phyloP scores from a whole-genome alignment of 2,329 filamentous ascomycete genomes.

The Pseudocercospora ulei region DNA sequence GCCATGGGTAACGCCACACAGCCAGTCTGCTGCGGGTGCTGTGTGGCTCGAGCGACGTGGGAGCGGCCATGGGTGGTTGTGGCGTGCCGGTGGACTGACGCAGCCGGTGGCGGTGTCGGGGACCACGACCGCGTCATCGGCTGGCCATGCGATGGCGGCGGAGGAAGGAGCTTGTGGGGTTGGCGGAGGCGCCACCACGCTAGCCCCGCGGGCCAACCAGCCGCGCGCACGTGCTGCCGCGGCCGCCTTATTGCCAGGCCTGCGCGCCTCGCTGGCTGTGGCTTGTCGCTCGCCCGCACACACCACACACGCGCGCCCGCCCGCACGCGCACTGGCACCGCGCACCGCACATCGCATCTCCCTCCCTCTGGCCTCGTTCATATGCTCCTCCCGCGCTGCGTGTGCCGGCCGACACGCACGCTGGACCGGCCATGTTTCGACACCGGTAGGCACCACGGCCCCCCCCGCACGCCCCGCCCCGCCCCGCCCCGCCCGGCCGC shows the following conservation, averaged over 20 bases:
- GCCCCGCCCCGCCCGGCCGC: slow-evolving; percentile 10
- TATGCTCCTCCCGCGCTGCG: slow-evolving; percentile 17
- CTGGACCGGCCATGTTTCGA: slow-evolving; percentile 39
- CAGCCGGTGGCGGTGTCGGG: too few relatives aligned
- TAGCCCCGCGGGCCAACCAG: slow-evolving; percentile 9
- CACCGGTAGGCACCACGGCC: slow-evolving; percentile 40
- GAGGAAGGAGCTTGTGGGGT: too few relatives aligned
- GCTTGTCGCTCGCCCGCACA: too few relatives aligned
- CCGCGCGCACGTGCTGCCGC: slow-evolving; percentile 8
- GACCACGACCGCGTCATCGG: too few relatives aligned
- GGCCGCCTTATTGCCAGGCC: slow-evolving; percentile 16
- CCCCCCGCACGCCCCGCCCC: slow-evolving; percentile 7
- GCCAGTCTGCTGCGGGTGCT: too few relatives aligned
- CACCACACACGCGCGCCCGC: slow-evolving; percentile 20
- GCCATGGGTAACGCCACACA: too few relatives aligned
- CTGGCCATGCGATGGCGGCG: too few relatives aligned
- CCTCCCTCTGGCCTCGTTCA: too few relatives aligned
- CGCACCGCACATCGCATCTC: too few relatives aligned
- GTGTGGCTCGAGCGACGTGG: too few relatives aligned
- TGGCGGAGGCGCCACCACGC: slow-evolving; percentile 12
- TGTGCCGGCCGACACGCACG: slow-evolving; percentile 14
- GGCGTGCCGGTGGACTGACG: too few relatives aligned
- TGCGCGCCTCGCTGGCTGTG: slow-evolving; percentile 19
- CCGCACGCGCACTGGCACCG: slow-evolving; percentile 21
- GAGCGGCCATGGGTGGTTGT: too few relatives aligned